phyloP scores from a whole-genome alignment of 1,284 basidiomycete species.

The Cystobasidium pallidum region DNA sequence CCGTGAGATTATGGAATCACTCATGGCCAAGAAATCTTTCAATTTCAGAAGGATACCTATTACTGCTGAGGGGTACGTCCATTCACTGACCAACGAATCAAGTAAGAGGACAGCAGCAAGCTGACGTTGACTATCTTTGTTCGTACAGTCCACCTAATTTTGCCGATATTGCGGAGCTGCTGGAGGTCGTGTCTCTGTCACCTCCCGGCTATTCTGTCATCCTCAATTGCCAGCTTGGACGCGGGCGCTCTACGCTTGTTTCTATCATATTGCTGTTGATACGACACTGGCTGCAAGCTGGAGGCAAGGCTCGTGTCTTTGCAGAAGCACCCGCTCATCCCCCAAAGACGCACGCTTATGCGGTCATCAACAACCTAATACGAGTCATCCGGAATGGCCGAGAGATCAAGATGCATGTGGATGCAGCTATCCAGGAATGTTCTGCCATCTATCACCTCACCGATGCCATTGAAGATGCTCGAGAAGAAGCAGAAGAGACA shows the following conservation, averaged over 20 bases:
- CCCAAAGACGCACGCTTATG: conserved; percentile 43
- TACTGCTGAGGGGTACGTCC: conserved; percentile 64
- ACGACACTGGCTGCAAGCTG: conserved; percentile 62
- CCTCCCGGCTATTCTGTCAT: conserved; percentile 68
- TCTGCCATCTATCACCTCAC: conserved; percentile 79
- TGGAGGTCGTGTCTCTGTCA: conserved; percentile 36
- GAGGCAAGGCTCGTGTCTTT: conserved; percentile 33
- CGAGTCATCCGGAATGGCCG: conserved; percentile 90
- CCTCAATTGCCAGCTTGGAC: conserved; percentile 94
- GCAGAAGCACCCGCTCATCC: conserved; percentile 74
- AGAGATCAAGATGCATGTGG: conserved; percentile 69
- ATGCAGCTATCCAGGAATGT: conserved; percentile 78
- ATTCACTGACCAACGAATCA: not conserved
- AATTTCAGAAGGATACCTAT: conserved; percentile 86
- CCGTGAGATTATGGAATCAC: conserved; percentile 82
- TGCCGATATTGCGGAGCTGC: conserved; percentile 61
- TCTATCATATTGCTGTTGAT: conserved; percentile 44
- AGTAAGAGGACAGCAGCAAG: not conserved
- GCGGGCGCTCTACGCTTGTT: conserved; percentile 74
- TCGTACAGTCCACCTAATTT: conserved; percentile 55
- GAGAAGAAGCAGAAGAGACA: conserved; percentile 72
- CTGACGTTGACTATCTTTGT: conserved; percentile 9
- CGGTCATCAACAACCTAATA: conserved; percentile 71
- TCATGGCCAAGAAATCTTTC: conserved; percentile 64
- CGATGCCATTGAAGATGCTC: conserved; percentile 83